Evolutionary conservation across 441 rosid genomes (phyloP), one percentile per base, ranked within the genome.

Genomic region (Pelargonium australe): DNA sequence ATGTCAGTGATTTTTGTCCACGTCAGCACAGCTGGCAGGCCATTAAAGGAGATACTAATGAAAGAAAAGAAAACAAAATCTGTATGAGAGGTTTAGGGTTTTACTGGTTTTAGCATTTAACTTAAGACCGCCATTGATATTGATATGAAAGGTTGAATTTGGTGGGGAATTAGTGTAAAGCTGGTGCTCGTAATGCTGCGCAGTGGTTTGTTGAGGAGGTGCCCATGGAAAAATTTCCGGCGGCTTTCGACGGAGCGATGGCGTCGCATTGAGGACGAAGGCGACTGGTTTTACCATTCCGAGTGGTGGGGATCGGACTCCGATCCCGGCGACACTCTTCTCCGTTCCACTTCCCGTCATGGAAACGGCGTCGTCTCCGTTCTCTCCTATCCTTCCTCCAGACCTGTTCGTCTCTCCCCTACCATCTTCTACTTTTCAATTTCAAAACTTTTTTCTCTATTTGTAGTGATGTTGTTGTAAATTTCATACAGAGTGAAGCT

Each of bases 341-440:
- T 89, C 75, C 89, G 84, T 40, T 70, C 82, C 4, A 62, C 72
- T 43, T 93, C 97, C n/a, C 73, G 31, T 6, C 47, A 80, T 43
- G 98, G 97, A 63, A 90, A 90, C 76, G 97, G 98, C 78, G 68
- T 85, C 73, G 88, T 93, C 60, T 93, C 98, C 0, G 95, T 93
- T 25, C 73, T 84, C 20, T 83, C 95, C 0, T 81, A 81, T 67
- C 91, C 97, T 74, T 81, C 88, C 73, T 93, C 98, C 25, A 80
- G 73, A 66, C 98, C 98, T 5, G 98, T 93, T 34, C 81, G 91
- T 86, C 44, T 23, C 74, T 28, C 65, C 49, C 40, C 37, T 17
- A 16, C 63, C 40, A 20, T 70, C 63, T 20, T 62, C 63, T 8
- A 19, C 4, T 41, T 13, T 9, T 20, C n/a, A 58, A 20, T 55